Evolutionary conservation across 2,329 filamentous ascomycete genomes (phyloP).

Genomic region (Verticillium albo-atrum): DNA sequence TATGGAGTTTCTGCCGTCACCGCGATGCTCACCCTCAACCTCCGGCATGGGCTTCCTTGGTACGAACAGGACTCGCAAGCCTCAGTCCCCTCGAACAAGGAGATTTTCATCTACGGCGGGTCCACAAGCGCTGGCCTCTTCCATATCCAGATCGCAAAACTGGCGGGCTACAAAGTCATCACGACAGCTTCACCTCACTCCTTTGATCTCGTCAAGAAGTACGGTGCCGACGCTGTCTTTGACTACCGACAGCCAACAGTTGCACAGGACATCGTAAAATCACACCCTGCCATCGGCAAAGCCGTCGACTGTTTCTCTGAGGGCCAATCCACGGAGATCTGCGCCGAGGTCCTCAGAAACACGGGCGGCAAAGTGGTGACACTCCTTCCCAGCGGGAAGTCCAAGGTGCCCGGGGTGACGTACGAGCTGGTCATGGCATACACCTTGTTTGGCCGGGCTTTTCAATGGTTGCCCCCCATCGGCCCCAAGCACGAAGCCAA

Average conservation of each 20-base stretch:
- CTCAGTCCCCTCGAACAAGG: conserved; percentile 19
- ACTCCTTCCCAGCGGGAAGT: conserved; percentile 15
- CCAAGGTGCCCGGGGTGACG: conserved; percentile 13
- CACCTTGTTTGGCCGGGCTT: conserved; percentile 16
- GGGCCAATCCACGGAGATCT: conserved; percentile 21
- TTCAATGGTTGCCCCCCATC: conserved; percentile 19
- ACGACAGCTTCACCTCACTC: conserved; percentile 26
- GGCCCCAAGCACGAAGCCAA: conserved; percentile 23
- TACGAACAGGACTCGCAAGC: background rate
- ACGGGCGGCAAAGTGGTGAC: conserved; percentile 23
- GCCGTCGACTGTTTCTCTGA: conserved; percentile 27
- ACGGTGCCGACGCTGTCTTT: conserved; percentile 25
- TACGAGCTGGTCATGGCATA: conserved; percentile 19
- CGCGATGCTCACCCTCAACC: conserved; percentile 17
- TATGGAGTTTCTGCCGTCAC: conserved; percentile 37
- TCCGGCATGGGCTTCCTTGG: conserved; percentile 6
- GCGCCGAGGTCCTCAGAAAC: conserved; percentile 16
- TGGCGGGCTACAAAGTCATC: conserved; percentile 25
- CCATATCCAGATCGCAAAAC: conserved; percentile 30
- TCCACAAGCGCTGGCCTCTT: conserved; percentile 51
- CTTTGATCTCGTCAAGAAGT: conserved; percentile 25
- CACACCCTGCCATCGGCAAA: conserved; percentile 18
- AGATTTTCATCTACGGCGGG: conserved; percentile 33
- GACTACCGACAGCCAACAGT: conserved; percentile 21
- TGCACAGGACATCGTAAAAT: conserved; percentile 16